A percentile compares a stretch with the other conserved stretches of the same genome.
Conservation (phyloP, 345 rosid species). For the Linum tenue region DNA sequence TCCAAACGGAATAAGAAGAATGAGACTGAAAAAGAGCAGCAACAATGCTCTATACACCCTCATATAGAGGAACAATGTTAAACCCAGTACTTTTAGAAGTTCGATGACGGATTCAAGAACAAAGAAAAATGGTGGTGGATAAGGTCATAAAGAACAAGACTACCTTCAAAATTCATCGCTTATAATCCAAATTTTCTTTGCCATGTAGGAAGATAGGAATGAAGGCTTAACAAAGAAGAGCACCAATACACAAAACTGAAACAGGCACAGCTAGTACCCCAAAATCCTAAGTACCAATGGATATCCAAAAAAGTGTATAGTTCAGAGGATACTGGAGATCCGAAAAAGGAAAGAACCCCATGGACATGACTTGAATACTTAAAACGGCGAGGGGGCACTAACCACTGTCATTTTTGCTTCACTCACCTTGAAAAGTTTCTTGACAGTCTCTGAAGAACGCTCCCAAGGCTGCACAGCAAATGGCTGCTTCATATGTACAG, state of each 20-base stretch:
- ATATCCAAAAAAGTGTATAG: no score
- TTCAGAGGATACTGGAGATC: no score
- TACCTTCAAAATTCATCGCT: not conserved
- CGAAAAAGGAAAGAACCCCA: not conserved
- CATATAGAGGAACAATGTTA: no score
- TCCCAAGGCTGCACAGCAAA: slow-evolving; percentile 71
- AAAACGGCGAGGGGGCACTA: not conserved
- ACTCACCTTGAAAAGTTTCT: slow-evolving; percentile 87
- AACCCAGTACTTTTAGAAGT: no score
- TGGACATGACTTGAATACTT: not conserved
- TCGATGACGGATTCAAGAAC: not conserved
- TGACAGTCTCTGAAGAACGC: slow-evolving; percentile 65
- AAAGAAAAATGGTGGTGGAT: not conserved
- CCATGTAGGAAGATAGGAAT: not conserved
- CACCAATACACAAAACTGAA: not conserved
- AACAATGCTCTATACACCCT: no score
- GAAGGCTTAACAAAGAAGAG: not conserved
- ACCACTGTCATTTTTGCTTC: slow-evolving; percentile 7
- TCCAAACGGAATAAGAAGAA: no score
- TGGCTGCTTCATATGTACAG: slow-evolving; percentile 79
- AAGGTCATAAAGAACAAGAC: not conserved
- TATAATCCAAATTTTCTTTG: not conserved
- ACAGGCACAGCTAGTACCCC: not conserved
- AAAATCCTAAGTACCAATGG: no score
- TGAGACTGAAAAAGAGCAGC: no score